Evolutionary conservation across 768 basidiomycete species (phyloP).

Genomic region (Termitomyces sp.): DNA sequence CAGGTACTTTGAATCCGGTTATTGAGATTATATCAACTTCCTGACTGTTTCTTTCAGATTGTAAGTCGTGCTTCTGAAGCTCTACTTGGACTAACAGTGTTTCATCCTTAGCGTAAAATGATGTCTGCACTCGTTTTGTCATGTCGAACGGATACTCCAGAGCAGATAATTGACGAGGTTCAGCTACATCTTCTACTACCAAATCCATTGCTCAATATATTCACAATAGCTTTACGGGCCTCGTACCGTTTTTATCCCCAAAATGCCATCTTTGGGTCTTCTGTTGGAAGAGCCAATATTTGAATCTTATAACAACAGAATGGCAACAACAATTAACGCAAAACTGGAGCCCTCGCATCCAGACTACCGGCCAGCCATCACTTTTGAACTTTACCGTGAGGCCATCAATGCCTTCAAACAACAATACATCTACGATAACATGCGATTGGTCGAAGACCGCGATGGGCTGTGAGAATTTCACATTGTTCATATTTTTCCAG

Average conservation of each 20-base stretch:
- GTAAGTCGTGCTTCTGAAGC: constrained; percentile 26
- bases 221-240: constrained; percentile 65
- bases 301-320: constrained; percentile 65
- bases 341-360: constrained; percentile 46
- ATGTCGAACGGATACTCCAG: constrained; percentile 70
- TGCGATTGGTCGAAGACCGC: constrained; percentile 80
- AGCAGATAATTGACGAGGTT: constrained; percentile 71
- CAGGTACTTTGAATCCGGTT: constrained; percentile 64
- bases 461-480: constrained; percentile 56
- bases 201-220: background rate
- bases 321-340: constrained; percentile 39
- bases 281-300: constrained; percentile 86
- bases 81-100: constrained; percentile 12
- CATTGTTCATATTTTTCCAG: background rate
- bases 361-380: constrained; percentile 66
- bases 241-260: constrained; percentile 77
- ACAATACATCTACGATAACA: constrained; percentile 76
- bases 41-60: constrained; percentile 28
- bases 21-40: background rate
- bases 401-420: constrained; percentile 81
- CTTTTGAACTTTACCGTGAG: constrained; percentile 63
- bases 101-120: constrained; percentile 85
- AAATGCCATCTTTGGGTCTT: constrained; percentile 93
- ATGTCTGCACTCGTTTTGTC: constrained; percentile 79
- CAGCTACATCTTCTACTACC: background rate